Base-by-base conservation (phyloP, 805 yeast genomes). In the Zygotorulaspora florentina region DNA sequence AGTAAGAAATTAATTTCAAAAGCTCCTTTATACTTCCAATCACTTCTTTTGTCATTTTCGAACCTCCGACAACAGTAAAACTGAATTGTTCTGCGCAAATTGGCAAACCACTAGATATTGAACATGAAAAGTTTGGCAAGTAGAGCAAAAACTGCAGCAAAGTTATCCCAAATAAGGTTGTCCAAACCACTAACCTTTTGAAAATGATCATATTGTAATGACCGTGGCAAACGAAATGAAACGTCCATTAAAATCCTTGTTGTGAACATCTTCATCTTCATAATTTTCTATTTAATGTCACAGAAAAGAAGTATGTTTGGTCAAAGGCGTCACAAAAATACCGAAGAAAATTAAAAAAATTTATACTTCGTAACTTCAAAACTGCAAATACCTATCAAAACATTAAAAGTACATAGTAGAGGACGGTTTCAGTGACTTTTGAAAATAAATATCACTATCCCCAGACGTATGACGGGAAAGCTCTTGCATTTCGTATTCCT, bases 41-140 rank as follows among this genome's bases (percentile, higher is more conserved):
- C 27, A 64, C 50, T 23, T 57, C 61, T 29, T 50, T 40, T 8
- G 63, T 53, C 27, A 51, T 50, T 2, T 42, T 42, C 3, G 65
- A 57, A 26, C 52, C 49, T 1, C 56, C 61, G 16, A 54, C 43
- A 18, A 63, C 45, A 1, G 56, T 40, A 31, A 61, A 48, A 3
- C 47, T 51, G 39, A 59, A 63, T 38, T 62, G 65, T n/a, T 66
- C 64, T 8, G 55, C 42, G 45, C 66, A 62, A 10, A 59, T 18
- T 8, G 58, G 53, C 20, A 51, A 43, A 6, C 39, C 46, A 1
- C 50, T 40, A 9, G 52, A 25, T 2, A 50, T 40, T 1, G 55
- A 48, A 38, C 67, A 63, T 10, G 64, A 50, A 16, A 58, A 53
- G 27, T 47, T 55, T 8, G 65, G 62, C 15, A 63, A 33, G 39